Conservation (phyloP, 2,329 filamentous ascomycete genomes). For the Parascedosporium putredinis region DNA sequence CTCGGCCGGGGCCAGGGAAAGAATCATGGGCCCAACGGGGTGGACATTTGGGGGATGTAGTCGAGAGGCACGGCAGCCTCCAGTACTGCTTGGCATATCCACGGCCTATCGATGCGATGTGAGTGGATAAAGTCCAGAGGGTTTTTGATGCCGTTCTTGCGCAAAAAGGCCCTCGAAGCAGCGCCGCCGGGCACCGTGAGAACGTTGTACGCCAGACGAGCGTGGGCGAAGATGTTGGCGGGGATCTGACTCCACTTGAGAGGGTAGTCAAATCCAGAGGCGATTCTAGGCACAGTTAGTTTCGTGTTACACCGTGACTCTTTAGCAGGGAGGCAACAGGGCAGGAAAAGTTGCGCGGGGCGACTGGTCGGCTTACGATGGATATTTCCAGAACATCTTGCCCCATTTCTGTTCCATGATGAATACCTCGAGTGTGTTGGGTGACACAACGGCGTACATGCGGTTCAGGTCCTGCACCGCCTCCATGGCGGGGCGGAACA, state of each 20-base stretch:
- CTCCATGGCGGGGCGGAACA: constrained; percentile 18
- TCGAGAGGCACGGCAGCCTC: constrained; percentile 23
- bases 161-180: constrained; percentile 22
- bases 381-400: constrained; percentile 27
- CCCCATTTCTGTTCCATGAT: constrained; percentile 26
- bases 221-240: constrained; percentile 23
- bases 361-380: constrained; percentile 21
- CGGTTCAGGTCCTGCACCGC: constrained; percentile 14
- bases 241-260: constrained; percentile 31
- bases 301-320: too few species aligned
- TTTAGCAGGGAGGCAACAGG: too few species aligned
- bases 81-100: constrained; percentile 17
- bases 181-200: constrained; percentile 9
- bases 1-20: constrained; percentile 23
- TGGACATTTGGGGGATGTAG: constrained; percentile 22
- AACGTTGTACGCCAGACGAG: constrained; percentile 14
- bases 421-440: constrained; percentile 31
- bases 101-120: constrained; percentile 16
- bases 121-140: constrained; percentile 14
- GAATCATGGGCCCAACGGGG: constrained; percentile 32
- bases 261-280: constrained; percentile 32
- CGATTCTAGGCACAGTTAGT: not conserved
- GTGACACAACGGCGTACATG: constrained; percentile 28
- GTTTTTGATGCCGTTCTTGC: constrained; percentile 15
- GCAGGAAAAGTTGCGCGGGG: not conserved